Percentiles rank a stretch among this genome's conserved stretches.
These are phyloP conservation scores for Talaromyces borbonicus DNA, from an alignment of 495 filamentous ascomycete genomes.

Conservation along the genomic window DNA sequence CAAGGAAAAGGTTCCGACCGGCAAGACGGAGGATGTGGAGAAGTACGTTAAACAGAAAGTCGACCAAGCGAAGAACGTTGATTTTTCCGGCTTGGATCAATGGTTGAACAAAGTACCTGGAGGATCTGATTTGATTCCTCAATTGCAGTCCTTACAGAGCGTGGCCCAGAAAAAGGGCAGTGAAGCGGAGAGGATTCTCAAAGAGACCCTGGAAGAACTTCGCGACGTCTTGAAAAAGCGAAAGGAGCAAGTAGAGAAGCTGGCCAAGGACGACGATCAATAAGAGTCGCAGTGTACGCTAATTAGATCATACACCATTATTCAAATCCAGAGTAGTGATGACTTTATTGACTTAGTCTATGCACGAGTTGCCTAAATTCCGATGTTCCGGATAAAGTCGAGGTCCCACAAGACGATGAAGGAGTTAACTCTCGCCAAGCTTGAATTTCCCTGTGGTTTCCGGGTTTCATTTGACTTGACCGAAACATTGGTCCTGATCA, in stretches of 20 bases:
- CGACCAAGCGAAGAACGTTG: slow-evolving; percentile 41
- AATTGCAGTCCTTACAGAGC: slow-evolving; percentile 43
- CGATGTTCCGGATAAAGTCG: too few relatives aligned
- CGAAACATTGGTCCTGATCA: too few relatives aligned
- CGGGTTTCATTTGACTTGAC: too few relatives aligned
- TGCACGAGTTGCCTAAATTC: too few relatives aligned
- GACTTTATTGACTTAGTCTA: too few relatives aligned
- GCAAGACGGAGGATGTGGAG: slow-evolving; percentile 45
- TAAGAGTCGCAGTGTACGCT: not conserved
- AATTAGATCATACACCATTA: not conserved
- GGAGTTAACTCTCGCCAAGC: too few relatives aligned
- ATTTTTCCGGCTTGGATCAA: slow-evolving; percentile 30
- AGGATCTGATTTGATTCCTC: slow-evolving; percentile 44
- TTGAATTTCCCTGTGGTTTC: too few relatives aligned
- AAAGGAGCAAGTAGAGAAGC: slow-evolving; percentile 27
- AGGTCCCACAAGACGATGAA: too few relatives aligned
- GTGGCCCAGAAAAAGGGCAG: slow-evolving; percentile 47
- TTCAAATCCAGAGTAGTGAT: too few relatives aligned
- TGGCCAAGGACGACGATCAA: slow-evolving; percentile 22
- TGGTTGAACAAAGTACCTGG: slow-evolving; percentile 43
- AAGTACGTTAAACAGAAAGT: slow-evolving; percentile 45
- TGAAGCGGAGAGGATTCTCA: slow-evolving; percentile 50
- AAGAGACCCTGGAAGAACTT: slow-evolving; percentile 47
- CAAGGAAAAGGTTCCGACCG: slow-evolving; percentile 43
- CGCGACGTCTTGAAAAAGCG: slow-evolving; percentile 35